phyloP scores from a whole-genome alignment of 2,329 filamentous ascomycete genomes.

The Cladosporium halotolerans region DNA sequence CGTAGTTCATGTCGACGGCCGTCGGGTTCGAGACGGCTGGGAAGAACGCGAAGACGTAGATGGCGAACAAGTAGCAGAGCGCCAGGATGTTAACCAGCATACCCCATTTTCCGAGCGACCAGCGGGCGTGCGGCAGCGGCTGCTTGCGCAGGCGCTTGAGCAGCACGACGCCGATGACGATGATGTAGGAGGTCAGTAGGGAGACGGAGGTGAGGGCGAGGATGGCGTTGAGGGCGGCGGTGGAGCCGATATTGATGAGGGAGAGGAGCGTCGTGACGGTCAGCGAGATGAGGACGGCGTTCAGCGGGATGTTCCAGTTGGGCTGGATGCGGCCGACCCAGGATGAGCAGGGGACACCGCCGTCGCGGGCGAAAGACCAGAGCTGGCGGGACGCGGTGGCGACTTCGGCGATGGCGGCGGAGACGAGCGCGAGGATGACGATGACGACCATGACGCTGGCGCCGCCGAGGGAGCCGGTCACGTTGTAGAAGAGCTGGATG shows the following conservation, averaged over 20 bases:
- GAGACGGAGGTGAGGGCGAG: conserved; percentile 39
- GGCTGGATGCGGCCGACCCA: conserved; percentile 31
- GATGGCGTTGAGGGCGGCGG: conserved; percentile 40
- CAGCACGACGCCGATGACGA: conserved; percentile 36
- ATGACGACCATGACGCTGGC: conserved; percentile 45
- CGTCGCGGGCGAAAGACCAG: conserved; percentile 38
- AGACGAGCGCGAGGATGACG: conserved; percentile 28
- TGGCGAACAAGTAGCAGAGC: conserved; percentile 47
- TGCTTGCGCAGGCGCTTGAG: conserved; percentile 36
- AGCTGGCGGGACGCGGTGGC: conserved; percentile 37
- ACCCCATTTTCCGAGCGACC: conserved; percentile 47
- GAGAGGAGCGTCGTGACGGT: conserved; percentile 44
- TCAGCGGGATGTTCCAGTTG: conserved; percentile 26
- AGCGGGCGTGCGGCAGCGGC: conserved; percentile 44
- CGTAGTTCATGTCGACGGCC: conserved; percentile 39
- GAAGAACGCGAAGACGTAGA: conserved; percentile 53
- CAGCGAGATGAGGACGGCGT: conserved; percentile 40
- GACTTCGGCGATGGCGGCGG: conserved; percentile 30
- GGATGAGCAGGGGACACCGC: conserved; percentile 34
- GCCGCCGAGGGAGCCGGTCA: conserved; percentile 38
- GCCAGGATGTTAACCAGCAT: conserved; percentile 50
- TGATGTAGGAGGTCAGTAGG: conserved; percentile 40
- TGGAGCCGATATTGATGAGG: conserved; percentile 39
- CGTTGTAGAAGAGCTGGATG: conserved; percentile 45
- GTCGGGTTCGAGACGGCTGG: conserved; percentile 30